Evolutionary conservation across 495 filamentous ascomycete genomes (phyloP).

Genomic region (Schizothecium vesticola): DNA sequence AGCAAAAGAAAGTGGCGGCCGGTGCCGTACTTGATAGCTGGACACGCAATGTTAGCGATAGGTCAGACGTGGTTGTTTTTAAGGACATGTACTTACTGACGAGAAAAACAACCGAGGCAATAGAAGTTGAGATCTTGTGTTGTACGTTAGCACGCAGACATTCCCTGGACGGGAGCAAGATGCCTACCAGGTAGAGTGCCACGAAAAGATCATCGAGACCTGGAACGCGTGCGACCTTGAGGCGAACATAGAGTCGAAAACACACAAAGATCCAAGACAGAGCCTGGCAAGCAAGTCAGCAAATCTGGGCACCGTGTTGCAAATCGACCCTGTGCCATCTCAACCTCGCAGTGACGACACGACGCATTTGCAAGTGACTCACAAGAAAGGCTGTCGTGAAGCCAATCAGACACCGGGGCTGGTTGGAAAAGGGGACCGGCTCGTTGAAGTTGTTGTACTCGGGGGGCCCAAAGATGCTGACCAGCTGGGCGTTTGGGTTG

Average conservation of each 20-base stretch:
- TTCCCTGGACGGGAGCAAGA: background rate
- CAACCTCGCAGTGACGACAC: background rate
- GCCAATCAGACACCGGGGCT: constrained; percentile 8
- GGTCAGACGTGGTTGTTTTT: background rate
- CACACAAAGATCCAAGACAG: constrained; percentile 29
- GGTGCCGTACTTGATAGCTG: constrained; percentile 15
- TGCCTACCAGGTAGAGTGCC: constrained; percentile 24
- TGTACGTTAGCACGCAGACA: background rate
- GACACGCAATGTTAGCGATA: background rate
- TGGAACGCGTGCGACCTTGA: constrained; percentile 20
- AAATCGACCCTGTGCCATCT: background rate
- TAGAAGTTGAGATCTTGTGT: constrained; percentile 20
- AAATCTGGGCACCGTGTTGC: background rate
- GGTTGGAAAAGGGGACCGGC: constrained; percentile 23
- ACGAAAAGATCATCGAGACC: constrained; percentile 31
- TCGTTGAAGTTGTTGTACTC: constrained; percentile 27
- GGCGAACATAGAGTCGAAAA: constrained; percentile 25
- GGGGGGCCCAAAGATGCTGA: constrained; percentile 16
- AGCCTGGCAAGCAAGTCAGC: constrained; percentile 9
- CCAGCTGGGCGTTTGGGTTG: constrained; percentile 7
- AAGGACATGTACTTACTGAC: constrained; percentile 15
- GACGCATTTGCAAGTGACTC: background rate
- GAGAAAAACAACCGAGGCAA: constrained; percentile 22
- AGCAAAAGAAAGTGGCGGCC: constrained; percentile 21
- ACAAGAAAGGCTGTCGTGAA: constrained; percentile 17